These are phyloP conservation scores for Fraxinus cuspidata DNA, from an alignment of 257 asterid genomes.

Conservation along the genomic window DNA sequence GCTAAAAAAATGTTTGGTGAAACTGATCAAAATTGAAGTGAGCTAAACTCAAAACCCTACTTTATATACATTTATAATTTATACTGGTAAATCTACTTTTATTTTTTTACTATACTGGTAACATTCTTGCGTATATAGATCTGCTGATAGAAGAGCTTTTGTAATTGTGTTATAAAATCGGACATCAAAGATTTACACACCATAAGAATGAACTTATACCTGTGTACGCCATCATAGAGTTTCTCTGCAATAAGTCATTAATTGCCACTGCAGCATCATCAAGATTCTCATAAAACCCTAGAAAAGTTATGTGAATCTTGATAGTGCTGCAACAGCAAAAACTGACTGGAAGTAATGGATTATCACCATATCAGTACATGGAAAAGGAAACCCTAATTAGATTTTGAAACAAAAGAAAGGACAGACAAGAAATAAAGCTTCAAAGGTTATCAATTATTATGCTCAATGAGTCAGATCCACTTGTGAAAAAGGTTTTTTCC, in stretches of 20 bases:
- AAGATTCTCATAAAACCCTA: constrained; percentile 61
- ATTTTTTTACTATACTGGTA: not conserved
- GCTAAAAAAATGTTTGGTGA: no score
- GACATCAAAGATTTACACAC: not conserved
- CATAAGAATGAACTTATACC: not conserved
- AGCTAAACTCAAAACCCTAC: not conserved
- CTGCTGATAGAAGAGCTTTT: not conserved
- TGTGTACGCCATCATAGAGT: not conserved
- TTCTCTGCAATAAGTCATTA: constrained; percentile 34
- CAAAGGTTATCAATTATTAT: constrained; percentile 19
- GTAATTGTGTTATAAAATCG: not conserved
- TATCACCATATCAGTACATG: not conserved
- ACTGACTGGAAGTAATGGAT: constrained; percentile 33
- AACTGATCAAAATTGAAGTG: not conserved
- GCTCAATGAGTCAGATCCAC: constrained; percentile 28
- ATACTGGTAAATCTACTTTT: no score
- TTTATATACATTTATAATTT: no score
- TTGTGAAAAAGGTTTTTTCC: constrained; percentile 1
- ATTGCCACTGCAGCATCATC: constrained; percentile 87
- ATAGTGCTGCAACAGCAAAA: constrained; percentile 67
- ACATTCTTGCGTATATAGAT: not conserved
- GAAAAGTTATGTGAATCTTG: constrained; percentile 63
- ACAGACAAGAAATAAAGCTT: constrained; percentile 16
- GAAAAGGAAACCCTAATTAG: constrained; percentile 35
- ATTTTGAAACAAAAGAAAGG: constrained; percentile 6